Evolutionary conservation across 2,329 filamentous ascomycete species (phyloP), one percentile per base, ranked within the genome.

Genomic region (Gyromitra esculenta): DNA sequence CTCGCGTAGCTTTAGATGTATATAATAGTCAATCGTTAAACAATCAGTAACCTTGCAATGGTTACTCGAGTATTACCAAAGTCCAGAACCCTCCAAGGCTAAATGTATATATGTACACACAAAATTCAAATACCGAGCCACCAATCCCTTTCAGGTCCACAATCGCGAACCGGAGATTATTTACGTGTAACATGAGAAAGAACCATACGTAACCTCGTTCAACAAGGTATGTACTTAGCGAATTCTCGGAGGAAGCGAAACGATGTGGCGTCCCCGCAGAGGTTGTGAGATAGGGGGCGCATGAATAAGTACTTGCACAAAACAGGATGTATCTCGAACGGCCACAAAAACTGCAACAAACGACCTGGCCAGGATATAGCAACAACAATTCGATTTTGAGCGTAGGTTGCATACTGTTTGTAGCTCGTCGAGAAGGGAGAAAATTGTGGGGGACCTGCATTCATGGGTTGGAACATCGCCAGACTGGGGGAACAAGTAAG

Each of bases 401-500:
- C 37, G 13, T 63, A 18, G 35, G 31, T 50, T 70, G 65, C 18
- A 13, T 54, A 25, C 54, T 11, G n/a, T 69, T 37, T 21, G 13
- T 25, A 52, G 13, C 41, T 75, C 21, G 18, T 41, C 35, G 21
- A 50, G 18, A 43, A 63, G 48, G 25, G 8, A 52, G 52, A 68
- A 13, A 69, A 74, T 74, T 70, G 67, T 63, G 63, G 63, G 35
- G 69, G 70, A 66, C 64, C 65, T 77, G 71, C 60, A 72, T 72
- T 31, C 25, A 21, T 48, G 64, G 25, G 70, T 57, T 67, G 65
- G 65, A 69, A 65, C 57, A 74, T 73, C 41, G 25, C 56, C 37
- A 74, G 41, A 43, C 39, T 48, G 62, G 41, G 31, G 4, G 54
- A 2, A 21, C 18, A 21, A 45, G 63, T 43, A 65, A 65, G 62